phyloP scores from a whole-genome alignment of 176 grass and related monocot genomes.

The Hyparrhenia diplandra region DNA sequence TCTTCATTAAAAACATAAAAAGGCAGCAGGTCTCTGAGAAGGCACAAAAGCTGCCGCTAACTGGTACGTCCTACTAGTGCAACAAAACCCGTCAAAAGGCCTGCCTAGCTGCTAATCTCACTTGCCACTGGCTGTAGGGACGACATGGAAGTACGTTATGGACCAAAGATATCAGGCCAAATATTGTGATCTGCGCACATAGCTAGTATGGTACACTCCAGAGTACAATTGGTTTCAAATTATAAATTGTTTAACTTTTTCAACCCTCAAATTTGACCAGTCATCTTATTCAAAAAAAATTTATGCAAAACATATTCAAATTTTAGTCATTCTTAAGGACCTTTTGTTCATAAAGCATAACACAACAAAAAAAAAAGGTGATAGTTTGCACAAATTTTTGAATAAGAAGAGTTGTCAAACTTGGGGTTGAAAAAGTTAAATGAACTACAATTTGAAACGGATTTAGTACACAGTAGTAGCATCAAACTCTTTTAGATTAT shows the following conservation, averaged over 20 bases:
- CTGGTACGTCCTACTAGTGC: neutral
- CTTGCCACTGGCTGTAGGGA: neutral
- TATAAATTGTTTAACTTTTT: too few relatives aligned
- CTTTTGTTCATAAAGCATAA: too few relatives aligned
- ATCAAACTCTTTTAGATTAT: neutral
- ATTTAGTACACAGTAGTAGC: neutral
- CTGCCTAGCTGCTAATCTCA: neutral
- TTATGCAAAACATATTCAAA: too few relatives aligned
- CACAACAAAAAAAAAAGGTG: too few relatives aligned
- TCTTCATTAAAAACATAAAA: slow-evolving; percentile 7
- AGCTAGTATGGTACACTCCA: neutral
- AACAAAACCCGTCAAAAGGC: slow-evolving; percentile 11
- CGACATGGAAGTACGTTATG: slow-evolving; percentile 2
- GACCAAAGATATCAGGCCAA: neutral
- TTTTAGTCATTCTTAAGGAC: too few relatives aligned
- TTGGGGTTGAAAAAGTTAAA: too few relatives aligned
- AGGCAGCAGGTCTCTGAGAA: slow-evolving; percentile 9
- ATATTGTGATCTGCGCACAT: neutral
- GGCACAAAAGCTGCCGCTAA: slow-evolving; percentile 15
- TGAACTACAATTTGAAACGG: too few relatives aligned
- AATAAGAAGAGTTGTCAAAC: too few relatives aligned
- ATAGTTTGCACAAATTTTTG: too few relatives aligned
- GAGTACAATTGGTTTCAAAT: too few relatives aligned
- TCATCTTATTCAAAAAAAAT: too few relatives aligned
- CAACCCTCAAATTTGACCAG: too few relatives aligned